Conservation (phyloP, 2,329 filamentous ascomycete genomes). For the Waltergamsia citrina region DNA sequence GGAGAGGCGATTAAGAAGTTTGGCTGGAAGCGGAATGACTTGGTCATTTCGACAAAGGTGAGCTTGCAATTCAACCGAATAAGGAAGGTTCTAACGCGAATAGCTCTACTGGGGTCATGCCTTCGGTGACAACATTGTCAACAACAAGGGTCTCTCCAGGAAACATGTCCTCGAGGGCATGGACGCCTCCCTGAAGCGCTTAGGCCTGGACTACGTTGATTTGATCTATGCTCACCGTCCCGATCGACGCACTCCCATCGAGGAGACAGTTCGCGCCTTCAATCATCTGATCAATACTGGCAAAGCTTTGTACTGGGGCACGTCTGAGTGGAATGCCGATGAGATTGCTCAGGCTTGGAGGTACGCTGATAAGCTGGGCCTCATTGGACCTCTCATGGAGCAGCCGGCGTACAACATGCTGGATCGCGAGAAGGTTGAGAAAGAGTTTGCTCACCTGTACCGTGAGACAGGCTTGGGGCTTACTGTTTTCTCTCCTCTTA, state of each 20-base stretch:
- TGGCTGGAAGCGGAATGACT: conserved; percentile 51
- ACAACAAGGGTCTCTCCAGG: conserved; percentile 57
- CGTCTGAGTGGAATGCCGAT: conserved; percentile 56
- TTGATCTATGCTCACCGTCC: conserved; percentile 61
- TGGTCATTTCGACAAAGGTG: conserved; percentile 53
- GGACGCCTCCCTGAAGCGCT: conserved; percentile 45
- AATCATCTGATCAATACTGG: conserved; percentile 60
- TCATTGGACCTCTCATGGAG: conserved; percentile 57
- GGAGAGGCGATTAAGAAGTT: conserved; percentile 50
- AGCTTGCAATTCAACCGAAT: background rate
- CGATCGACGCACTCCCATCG: conserved; percentile 59
- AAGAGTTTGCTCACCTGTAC: conserved; percentile 52
- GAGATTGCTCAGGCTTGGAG: conserved; percentile 56
- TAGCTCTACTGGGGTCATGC: conserved; percentile 56
- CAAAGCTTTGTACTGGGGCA: conserved; percentile 64
- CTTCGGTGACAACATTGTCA: conserved; percentile 52
- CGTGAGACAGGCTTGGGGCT: conserved; percentile 49
- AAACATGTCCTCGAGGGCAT: conserved; percentile 64
- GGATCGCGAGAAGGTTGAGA: conserved; percentile 51
- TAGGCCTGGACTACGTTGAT: conserved; percentile 54
- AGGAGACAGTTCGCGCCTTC: conserved; percentile 62
- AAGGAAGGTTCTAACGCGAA: background rate
- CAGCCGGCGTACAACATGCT: conserved; percentile 61
- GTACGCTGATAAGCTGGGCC: conserved; percentile 47
- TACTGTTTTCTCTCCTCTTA: conserved; percentile 53